These are phyloP conservation scores for Trichoderma gamsii DNA, from an alignment of 495 filamentous ascomycete genomes.

Conservation along the genomic window DNA sequence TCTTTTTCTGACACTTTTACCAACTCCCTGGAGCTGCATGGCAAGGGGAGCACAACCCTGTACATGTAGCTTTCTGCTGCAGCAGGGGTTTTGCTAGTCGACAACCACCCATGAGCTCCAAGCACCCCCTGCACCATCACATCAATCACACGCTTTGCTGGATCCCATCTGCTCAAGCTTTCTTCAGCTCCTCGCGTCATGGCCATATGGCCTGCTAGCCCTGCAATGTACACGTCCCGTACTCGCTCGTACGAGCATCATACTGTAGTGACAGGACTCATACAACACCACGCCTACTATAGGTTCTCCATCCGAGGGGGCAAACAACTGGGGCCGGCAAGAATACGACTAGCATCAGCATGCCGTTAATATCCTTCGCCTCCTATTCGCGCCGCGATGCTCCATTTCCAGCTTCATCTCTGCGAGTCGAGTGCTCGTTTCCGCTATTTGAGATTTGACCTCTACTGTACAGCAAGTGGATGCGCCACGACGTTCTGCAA, in stretches of 20 bases:
- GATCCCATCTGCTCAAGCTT: slow-evolving; percentile 3
- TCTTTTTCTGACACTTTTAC: slow-evolving; percentile 6
- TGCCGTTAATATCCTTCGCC: slow-evolving; percentile 11
- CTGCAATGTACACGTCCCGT: neutral
- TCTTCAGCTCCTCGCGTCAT: slow-evolving; percentile 8
- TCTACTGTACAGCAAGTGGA: neutral
- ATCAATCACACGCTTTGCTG: slow-evolving; percentile 6
- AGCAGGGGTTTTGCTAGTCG: neutral
- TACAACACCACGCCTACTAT: too few species aligned
- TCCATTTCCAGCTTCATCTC: neutral
- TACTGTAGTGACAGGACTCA: too few species aligned
- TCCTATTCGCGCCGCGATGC: slow-evolving; percentile 2
- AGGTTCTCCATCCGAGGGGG: neutral
- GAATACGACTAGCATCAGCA: neutral
- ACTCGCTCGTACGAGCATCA: too few species aligned
- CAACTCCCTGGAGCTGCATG: slow-evolving; percentile 14
- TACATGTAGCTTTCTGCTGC: neutral
- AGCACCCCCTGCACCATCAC: slow-evolving; percentile 5
- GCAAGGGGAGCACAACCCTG: neutral
- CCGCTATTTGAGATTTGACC: neutral
- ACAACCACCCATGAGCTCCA: neutral
- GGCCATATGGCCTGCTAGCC: neutral
- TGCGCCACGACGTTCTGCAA: neutral
- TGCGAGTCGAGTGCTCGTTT: slow-evolving; percentile 7
- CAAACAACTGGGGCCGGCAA: neutral